Conservation (phyloP, 1,139 yeast species). For the Arxiozyma telluris region DNA sequence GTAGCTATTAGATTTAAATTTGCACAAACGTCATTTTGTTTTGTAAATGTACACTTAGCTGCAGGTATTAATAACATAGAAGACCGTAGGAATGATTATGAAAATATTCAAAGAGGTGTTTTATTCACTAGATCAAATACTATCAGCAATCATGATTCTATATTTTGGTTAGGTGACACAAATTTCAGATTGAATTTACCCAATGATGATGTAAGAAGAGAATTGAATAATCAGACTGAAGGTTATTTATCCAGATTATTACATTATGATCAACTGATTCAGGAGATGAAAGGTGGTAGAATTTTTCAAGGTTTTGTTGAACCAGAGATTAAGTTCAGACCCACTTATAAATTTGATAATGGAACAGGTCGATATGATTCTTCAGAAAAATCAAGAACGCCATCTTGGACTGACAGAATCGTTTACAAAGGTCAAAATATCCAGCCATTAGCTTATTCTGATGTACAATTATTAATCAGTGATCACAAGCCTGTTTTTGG, state of each 20-base stretch:
- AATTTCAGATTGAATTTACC: conserved; percentile 72
- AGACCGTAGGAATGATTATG: conserved; percentile 79
- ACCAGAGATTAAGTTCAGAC: conserved; percentile 63
- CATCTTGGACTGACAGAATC: conserved; percentile 95
- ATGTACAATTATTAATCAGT: conserved; percentile 51
- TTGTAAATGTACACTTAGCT: conserved; percentile 81
- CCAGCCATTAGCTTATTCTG: conserved; percentile 49
- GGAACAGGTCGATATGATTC: conserved; percentile 71
- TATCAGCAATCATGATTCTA: conserved; percentile 66
- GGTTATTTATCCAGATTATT: conserved; percentile 45
- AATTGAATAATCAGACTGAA: conserved; percentile 35
- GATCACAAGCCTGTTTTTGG: conserved; percentile 93
- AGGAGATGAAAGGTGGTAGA: conserved; percentile 64
- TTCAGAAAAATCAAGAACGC: conserved; percentile 85
- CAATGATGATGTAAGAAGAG: conserved; percentile 55
- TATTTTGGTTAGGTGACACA: conserved; percentile 89
- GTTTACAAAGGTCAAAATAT: conserved; percentile 51
- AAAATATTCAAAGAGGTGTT: conserved; percentile 44
- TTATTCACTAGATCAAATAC: conserved; percentile 43
- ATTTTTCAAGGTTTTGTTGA: conserved; percentile 71
- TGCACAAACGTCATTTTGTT: conserved; percentile 69
- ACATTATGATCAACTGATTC: conserved; percentile 65
- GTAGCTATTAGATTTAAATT: conserved; percentile 74
- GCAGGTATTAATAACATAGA: conserved; percentile 75
- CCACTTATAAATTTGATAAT: conserved; percentile 89